Base-by-base conservation (phyloP, 2,329 filamentous ascomycete genomes). In the Bertia moriformis region DNA sequence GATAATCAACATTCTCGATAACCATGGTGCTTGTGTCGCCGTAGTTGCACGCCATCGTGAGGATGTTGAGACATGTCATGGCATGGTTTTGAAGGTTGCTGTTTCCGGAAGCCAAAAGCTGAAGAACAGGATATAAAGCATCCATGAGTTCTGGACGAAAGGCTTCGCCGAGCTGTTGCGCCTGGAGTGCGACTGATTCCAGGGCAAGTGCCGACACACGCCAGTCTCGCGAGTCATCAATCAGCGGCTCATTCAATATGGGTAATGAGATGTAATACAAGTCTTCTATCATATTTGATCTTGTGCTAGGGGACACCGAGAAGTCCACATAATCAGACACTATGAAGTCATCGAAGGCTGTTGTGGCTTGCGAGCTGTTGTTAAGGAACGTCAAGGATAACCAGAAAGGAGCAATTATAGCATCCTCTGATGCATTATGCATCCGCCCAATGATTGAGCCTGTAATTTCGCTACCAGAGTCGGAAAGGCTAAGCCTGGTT, bases 1-100 rank as follows among this genome's bases (percentile, higher is more conserved):
- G 62, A 46, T 80, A 80, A 48, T 80, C 75, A 18, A 73, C 73
- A 38, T 80, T 80, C 19, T 68, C 65, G 18, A 79, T 62, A 14
- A 80, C 64, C 48, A 80, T 62, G 4, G 68, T 60, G 40, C 65
- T 62, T 7, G 70, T 65, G 41, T 62, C 61, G 0, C 48, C 38
- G 44, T 79, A 80, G 13, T 60, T 64, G 50, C 73, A 78, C 3
- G 66, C 56, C 13, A 51, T 48, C 3, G 74, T 67, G 19, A 78
- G 52, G 13, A 73, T 65, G 46, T 78, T 73, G 15, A 80, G 56
- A 40, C 69, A 72, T 2, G 62, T 66, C 48, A 77, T 68, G 5
- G 73, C 73, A 48, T 78, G 73, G 14, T 59, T 58, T 41, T 73
- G 71, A 15, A 80, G 58, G 5, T 53, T 55, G 3, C 60, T 46